Percentiles rank a stretch among this genome's conserved stretches.
Evolutionary conservation across 1,139 yeast species (phyloP).

Genomic region (Pneumocystis jirovecii): DNA sequence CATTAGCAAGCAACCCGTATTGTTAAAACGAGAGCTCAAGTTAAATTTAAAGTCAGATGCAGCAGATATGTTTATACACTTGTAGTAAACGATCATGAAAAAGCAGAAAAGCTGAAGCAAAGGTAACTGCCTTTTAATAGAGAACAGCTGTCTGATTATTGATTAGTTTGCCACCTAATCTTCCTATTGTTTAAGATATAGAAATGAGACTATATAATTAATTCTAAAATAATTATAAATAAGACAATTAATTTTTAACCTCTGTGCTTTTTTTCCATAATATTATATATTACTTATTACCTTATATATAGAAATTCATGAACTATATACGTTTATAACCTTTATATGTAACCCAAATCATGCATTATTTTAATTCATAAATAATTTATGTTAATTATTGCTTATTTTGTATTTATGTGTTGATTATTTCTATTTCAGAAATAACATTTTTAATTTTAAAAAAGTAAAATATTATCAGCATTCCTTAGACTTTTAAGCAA

Average conservation of each 20-base stretch:
- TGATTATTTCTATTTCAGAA: too few species aligned
- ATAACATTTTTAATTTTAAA: too few species aligned
- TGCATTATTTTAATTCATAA: too few species aligned
- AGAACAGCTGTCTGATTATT: not conserved
- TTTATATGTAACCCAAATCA: too few species aligned
- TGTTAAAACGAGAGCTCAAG: conserved; percentile 78
- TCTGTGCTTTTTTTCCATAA: not conserved
- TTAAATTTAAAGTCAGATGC: conserved; percentile 99
- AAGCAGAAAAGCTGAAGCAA: conserved; percentile 97
- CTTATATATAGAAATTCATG: not conserved
- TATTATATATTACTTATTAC: not conserved
- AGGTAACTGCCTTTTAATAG: not conserved
- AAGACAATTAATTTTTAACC: not conserved
- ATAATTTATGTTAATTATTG: too few species aligned
- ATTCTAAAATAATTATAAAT: not conserved
- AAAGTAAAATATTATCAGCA: too few species aligned
- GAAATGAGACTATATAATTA: not conserved
- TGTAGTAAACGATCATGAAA: conserved; percentile 88
- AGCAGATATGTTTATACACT: conserved; percentile 88
- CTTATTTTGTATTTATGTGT: too few species aligned
- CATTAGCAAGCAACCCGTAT: conserved; percentile 63
- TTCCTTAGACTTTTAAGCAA: too few species aligned
- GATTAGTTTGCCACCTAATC: not conserved
- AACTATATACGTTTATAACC: too few species aligned
- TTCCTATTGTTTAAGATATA: not conserved